A percentile compares a stretch with the other conserved stretches of the same genome.
Evolutionary conservation across 345 rosid species (phyloP).

Genomic region (Trapa incisa): DNA sequence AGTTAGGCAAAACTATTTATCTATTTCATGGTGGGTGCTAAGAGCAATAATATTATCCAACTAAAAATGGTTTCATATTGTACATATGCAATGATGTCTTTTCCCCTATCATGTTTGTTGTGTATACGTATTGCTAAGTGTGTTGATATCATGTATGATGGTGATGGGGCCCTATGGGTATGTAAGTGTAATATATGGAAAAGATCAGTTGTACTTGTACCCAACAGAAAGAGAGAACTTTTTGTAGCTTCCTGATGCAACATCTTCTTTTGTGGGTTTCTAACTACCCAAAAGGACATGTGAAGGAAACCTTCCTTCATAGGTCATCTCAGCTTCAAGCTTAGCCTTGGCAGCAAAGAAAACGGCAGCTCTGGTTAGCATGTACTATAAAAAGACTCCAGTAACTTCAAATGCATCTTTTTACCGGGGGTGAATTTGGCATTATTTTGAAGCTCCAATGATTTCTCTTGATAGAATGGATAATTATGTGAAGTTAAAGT

Average conservation of each 20-base stretch:
- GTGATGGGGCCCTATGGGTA: constrained; percentile 4
- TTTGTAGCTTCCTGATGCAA: not conserved
- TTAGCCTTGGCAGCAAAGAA: not conserved
- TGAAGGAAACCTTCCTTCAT: not conserved
- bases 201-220: not conserved
- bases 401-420: too few relatives aligned
- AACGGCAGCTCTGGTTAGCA: not conserved
- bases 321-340: not conserved
- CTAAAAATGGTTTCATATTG: constrained; percentile 18
- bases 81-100: constrained; percentile 14
- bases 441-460: not conserved
- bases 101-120: constrained; percentile 2
- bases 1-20: constrained; percentile 10
- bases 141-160: constrained; percentile 5
- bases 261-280: not conserved
- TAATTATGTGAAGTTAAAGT: not conserved
- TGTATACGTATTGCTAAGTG: not conserved
- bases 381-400: too few relatives aligned
- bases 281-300: not conserved
- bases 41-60: constrained; percentile 25
- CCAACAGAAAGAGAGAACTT: not conserved
- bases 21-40: constrained; percentile 12
- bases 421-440: not conserved
- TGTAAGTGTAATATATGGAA: constrained; percentile 2
- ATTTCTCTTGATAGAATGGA: not conserved